Evolutionary conservation across 169 alveolate species (phyloP), one percentile per base, ranked within the genome.

Genomic region (Plasmodium chabaudi): DNA sequence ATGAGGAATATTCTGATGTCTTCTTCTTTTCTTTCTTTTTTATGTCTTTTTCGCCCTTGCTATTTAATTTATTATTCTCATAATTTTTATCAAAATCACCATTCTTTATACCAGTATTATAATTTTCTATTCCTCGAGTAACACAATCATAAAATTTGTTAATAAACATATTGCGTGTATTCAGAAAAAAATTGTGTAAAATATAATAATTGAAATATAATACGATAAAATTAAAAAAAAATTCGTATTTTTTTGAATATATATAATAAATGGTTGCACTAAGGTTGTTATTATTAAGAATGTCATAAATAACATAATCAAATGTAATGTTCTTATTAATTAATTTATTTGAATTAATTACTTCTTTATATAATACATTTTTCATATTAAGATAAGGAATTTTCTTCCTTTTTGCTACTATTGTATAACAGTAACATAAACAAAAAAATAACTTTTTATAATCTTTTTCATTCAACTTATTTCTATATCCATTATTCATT

Each of bases 221-320:
- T 10, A 74, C 53, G 15, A 61, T 34, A 42, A 74, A 74, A 60
- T 74, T 74, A 34, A 74, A 56, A 39, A 74, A 39, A 65, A 74
- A 74, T 74, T 74, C 88, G 47, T 61, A 61, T 53, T 74, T 61
- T 68, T 74, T 74, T 56, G 64, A 47, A 55, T 74, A 74, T 7
- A 74, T 74, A 65, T 74, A 74, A 60, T 74, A 74, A 74, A 74
- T 74, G 15, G 49, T 44, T 17, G 74, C 63, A 60, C 74, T 74
- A 53, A 74, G 71, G 55, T 74, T 46, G 21, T 74, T 74, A 53
- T 21, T 74, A 17, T 39, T 74, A 65, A 74, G 56, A n/a, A 74
- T 59, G n/a, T 61, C 46, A 19, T 74, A 74, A 61, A 74, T 49
- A 51, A 74, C 42, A 5, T 44, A 25, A 42, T 61, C 56, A 39